Conservation (phyloP, 179 eudicot species). For the Beta macrorhiza region DNA sequence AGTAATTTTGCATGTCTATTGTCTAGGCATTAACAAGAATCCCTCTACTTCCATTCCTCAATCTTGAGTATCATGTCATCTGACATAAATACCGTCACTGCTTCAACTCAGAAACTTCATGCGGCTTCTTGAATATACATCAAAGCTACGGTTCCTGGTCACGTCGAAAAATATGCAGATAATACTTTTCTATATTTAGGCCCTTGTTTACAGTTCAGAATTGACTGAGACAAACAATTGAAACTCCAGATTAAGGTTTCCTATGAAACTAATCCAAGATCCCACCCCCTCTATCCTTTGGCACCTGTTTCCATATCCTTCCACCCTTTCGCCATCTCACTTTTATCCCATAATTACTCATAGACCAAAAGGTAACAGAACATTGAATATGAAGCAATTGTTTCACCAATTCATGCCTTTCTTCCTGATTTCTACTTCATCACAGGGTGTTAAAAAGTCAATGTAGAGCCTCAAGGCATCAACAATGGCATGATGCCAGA, state of each 20-base stretch:
- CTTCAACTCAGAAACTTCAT: neutral
- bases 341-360: neutral
- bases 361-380: neutral
- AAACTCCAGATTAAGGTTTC: neutral
- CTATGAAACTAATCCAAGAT: neutral
- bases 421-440: neutral
- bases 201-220: neutral
- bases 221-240: too few relatives aligned
- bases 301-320: neutral
- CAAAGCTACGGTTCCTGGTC: neutral
- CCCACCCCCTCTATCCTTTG: neutral
- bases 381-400: neutral
- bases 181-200: neutral
- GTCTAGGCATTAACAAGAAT: slow-evolving; percentile 2
- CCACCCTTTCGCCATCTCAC: neutral
- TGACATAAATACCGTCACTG: neutral
- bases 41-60: neutral
- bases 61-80: neutral
- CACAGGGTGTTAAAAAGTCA: neutral
- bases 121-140: neutral
- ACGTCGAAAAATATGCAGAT: neutral
- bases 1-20: neutral
- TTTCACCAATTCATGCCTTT: neutral
- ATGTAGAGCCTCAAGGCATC: neutral
- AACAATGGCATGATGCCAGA: neutral